Percentiles rank a stretch among this genome's conserved stretches.
Evolutionary conservation across 257 asterid species (phyloP).

Genomic region (Forsythia suspensa): DNA sequence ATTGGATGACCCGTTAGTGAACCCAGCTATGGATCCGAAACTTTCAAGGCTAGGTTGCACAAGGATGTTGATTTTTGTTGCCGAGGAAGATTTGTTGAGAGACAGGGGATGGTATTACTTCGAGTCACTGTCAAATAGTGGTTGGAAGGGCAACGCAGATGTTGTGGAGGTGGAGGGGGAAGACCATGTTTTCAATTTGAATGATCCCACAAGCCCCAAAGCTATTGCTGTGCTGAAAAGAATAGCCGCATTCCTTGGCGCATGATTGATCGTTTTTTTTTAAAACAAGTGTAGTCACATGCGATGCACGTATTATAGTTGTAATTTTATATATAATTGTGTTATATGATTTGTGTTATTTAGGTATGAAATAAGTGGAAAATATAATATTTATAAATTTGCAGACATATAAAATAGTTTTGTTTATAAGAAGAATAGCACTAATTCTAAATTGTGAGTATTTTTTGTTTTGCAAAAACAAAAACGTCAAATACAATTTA

Average conservation of each 20-base stretch:
- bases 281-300: too few species aligned
- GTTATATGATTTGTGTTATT: too few species aligned
- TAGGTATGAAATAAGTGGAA: too few species aligned
- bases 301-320: too few species aligned
- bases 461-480: too few species aligned
- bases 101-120: constrained; percentile 34
- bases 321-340: too few species aligned
- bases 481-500: too few species aligned
- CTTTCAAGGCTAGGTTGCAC: constrained; percentile 27
- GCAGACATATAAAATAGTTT: too few species aligned
- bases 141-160: constrained; percentile 39
- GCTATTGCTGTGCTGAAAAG: constrained; percentile 24
- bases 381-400: too few species aligned
- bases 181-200: constrained; percentile 34
- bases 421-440: too few species aligned
- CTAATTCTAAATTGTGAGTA: too few species aligned
- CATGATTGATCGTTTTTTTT: too few species aligned
- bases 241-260: constrained; percentile 31
- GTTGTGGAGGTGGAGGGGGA: constrained; percentile 40
- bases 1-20: constrained; percentile 49
- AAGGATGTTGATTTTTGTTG: constrained; percentile 39
- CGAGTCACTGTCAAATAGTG: constrained; percentile 31
- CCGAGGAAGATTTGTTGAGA: constrained; percentile 36
- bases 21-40: constrained; percentile 41
- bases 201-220: constrained; percentile 18